Evolutionary conservation across 2,329 filamentous ascomycete species (phyloP), one percentile per base, ranked within the genome.

Genomic region (Teratosphaeria pseudoeucalypti): DNA sequence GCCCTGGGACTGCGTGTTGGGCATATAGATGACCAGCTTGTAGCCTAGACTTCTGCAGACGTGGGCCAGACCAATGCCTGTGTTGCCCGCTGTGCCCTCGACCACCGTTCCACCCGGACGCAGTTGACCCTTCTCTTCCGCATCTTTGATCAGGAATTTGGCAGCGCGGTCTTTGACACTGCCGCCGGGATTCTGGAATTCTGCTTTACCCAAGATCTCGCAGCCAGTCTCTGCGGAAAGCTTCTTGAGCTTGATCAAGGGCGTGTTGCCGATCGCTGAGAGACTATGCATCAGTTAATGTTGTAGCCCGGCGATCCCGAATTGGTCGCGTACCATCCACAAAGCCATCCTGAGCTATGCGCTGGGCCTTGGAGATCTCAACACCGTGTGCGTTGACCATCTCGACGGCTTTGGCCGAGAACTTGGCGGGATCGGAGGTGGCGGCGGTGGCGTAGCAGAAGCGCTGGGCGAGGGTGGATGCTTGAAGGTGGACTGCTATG

Each of bases 11-110:
- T 97, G 94, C 55, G 92, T 97, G 80, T 99, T 89, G 69, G 94
- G 94, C 94, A 99, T 97, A 84, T 97, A 99, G 73, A 99, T 99
- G 72, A 97, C 92, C 56, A 96, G 85, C 73, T 88, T 88, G 82
- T 99, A 97, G 49, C 92, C 94, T 69, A 87, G 88, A 43, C 87
- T 89, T 62, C 92, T 85, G 78, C 94, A 97, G 59, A 99, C 94
- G 77, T 97, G 94, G 23, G 94, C 94, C 52, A 99, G 87, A 1
- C 94, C 94, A 74, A 99, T 99, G 65, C 94, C 94, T 34, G 94
- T 99, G 80, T 97, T 99, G 57, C 94, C 94, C 0, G 94, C 94
- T 5, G 94, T 99, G 63, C 94, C 94, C 77, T 99, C 94, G 60
- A 99, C 88, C 12, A 99, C 92, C 23, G 94, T 97, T 62, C 94